phyloP scores from a whole-genome alignment of 192 early-diverging fungal species.

The Backusella westeae region DNA sequence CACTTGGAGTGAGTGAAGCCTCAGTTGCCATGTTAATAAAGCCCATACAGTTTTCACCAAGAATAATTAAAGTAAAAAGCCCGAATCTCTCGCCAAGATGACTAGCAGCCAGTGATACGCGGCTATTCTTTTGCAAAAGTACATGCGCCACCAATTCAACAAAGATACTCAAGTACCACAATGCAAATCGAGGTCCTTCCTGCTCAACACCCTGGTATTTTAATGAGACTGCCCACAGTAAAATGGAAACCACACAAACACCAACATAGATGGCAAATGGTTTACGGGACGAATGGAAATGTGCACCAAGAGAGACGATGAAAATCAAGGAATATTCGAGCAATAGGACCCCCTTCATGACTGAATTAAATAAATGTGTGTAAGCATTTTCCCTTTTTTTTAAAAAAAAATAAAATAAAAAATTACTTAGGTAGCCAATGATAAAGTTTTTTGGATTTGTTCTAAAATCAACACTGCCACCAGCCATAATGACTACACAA shows the following conservation, averaged over 20 bases:
- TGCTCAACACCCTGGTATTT: not conserved
- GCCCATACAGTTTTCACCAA: constrained; percentile 43
- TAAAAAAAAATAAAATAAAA: not conserved
- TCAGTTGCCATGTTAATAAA: constrained; percentile 37
- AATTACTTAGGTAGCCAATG: constrained; percentile 32
- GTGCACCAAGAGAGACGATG: constrained; percentile 18
- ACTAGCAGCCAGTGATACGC: constrained; percentile 41
- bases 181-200: constrained; percentile 11
- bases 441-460: constrained; percentile 20
- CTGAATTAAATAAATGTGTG: not conserved
- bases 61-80: constrained; percentile 44
- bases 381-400: not conserved
- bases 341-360: constrained; percentile 31
- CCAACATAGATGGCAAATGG: constrained; percentile 26
- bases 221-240: constrained; percentile 31
- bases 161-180: constrained; percentile 45
- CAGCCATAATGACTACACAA: constrained; percentile 31
- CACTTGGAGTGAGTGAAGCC: not conserved
- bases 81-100: constrained; percentile 49
- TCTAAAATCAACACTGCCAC: constrained; percentile 15
- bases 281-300: constrained; percentile 1
- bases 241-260: constrained; percentile 18
- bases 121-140: constrained; percentile 32
- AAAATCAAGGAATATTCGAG: constrained; percentile 31
- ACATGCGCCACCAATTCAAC: constrained; percentile 41